Evolutionary conservation across 2,329 filamentous ascomycete genomes (phyloP).

Genomic region (Didymella segeticola): DNA sequence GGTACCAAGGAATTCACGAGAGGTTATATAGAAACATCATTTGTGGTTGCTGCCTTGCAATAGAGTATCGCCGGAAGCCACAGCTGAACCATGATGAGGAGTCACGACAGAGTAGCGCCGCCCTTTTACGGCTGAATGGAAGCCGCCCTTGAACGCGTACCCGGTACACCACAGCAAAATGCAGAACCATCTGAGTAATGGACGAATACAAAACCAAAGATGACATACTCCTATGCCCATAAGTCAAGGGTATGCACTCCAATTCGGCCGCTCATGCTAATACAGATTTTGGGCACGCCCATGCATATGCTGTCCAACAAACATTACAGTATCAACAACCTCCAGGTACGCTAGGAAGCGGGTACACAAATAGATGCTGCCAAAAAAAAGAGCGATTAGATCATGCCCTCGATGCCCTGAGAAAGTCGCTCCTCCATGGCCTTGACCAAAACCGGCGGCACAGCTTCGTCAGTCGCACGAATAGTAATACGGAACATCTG

Average conservation of each 20-base stretch:
- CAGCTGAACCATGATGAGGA: slow-evolving; percentile 4
- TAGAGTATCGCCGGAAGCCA: not conserved
- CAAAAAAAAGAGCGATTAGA: slow-evolving; percentile 19
- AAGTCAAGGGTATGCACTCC: slow-evolving; percentile 1
- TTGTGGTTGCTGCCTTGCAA: not conserved
- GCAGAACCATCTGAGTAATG: too few species aligned
- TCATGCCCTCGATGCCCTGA: slow-evolving; percentile 54
- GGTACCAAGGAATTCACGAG: too few species aligned
- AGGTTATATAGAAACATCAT: too few species aligned
- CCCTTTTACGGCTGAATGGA: slow-evolving; percentile 10
- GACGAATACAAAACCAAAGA: not conserved
- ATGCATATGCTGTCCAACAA: slow-evolving; percentile 19
- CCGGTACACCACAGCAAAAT: too few species aligned
- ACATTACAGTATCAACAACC: slow-evolving; percentile 23
- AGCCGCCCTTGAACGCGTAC: not conserved
- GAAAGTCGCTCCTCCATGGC: slow-evolving; percentile 85
- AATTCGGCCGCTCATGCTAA: slow-evolving; percentile 8
- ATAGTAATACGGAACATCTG: slow-evolving; percentile 97
- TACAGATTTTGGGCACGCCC: slow-evolving; percentile 4
- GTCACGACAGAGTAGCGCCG: slow-evolving; percentile 8
- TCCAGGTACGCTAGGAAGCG: not conserved
- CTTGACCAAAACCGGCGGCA: slow-evolving; percentile 80
- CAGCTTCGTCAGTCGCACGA: slow-evolving; percentile 88
- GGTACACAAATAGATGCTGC: slow-evolving; percentile 3
- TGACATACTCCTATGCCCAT: not conserved